These are phyloP conservation scores for Penicillium frequentans DNA, from an alignment of 2,329 filamentous ascomycete genomes.

Conservation along the genomic window DNA sequence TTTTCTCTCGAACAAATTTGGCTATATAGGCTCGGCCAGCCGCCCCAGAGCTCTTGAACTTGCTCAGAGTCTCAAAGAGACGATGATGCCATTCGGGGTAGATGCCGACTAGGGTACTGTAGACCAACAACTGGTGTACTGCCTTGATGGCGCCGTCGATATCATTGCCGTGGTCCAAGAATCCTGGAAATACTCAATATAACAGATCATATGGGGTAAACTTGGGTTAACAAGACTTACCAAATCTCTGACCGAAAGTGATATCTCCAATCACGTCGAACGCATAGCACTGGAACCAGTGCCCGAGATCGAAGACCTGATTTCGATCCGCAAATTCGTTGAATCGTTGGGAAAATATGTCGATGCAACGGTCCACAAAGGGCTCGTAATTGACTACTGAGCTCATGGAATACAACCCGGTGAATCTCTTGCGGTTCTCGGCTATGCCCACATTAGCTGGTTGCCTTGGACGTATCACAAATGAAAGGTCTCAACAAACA, in stretches of 20 bases:
- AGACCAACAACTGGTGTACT: slow-evolving; percentile 37
- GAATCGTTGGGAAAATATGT: slow-evolving; percentile 42
- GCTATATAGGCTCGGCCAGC: slow-evolving; percentile 34
- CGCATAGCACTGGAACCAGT: slow-evolving; percentile 41
- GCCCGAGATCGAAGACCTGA: slow-evolving; percentile 36
- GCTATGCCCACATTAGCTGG: slow-evolving; percentile 18
- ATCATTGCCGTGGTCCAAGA: slow-evolving; percentile 50
- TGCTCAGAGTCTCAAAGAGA: slow-evolving; percentile 32
- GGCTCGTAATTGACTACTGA: slow-evolving; percentile 51
- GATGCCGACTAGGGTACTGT: slow-evolving; percentile 45
- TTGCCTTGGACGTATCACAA: not conserved
- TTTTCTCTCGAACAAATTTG: slow-evolving; percentile 33
- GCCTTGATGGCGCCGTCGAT: slow-evolving; percentile 44
- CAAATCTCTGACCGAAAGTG: slow-evolving; percentile 39
- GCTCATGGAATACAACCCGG: slow-evolving; percentile 50
- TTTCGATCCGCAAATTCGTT: slow-evolving; percentile 34
- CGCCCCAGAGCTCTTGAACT: slow-evolving; percentile 31
- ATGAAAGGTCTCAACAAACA: slow-evolving; percentile 20
- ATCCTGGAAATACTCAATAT: slow-evolving; percentile 31
- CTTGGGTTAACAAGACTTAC: slow-evolving; percentile 8
- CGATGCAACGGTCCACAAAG: slow-evolving; percentile 50
- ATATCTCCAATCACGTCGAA: slow-evolving; percentile 53
- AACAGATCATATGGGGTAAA: not conserved
- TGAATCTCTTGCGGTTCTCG: slow-evolving; percentile 40
- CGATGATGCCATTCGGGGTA: slow-evolving; percentile 42